These are phyloP conservation scores for Exophiala sp. DNA, from an alignment of 2,329 filamentous ascomycete genomes.

Conservation along the genomic window DNA sequence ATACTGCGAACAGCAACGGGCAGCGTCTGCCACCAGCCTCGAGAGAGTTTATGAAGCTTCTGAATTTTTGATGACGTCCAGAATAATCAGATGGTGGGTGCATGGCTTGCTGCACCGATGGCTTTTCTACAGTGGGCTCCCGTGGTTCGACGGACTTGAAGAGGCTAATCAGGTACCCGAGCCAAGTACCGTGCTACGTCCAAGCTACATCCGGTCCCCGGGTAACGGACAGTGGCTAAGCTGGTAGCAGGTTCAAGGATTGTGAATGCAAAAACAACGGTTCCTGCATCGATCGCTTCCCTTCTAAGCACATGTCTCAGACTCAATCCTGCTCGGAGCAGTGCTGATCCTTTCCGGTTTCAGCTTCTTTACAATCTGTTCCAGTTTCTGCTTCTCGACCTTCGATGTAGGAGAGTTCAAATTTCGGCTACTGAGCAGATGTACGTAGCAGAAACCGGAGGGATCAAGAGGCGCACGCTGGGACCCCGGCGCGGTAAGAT, in stretches of 20 bases:
- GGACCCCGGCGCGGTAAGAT: not conserved
- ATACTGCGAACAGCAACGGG: not conserved
- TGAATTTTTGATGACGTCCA: conserved; percentile 5
- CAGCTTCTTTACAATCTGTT: not conserved
- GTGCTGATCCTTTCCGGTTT: conserved; percentile 14
- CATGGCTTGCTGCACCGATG: not conserved
- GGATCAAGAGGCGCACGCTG: not conserved
- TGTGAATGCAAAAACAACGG: not conserved
- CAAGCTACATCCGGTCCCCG: conserved; percentile 9
- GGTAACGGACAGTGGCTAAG: conserved; percentile 2
- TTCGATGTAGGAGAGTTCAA: not conserved
- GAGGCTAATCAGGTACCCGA: conserved; percentile 13
- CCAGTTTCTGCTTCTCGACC: not conserved
- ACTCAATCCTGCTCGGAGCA: conserved; percentile 18
- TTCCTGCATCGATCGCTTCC: conserved; percentile 21
- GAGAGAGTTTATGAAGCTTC: not conserved
- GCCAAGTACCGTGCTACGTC: conserved; percentile 6
- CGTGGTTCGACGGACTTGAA: conserved; percentile 9
- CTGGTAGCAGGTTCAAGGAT: conserved; percentile 12
- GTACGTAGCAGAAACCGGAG: not conserved
- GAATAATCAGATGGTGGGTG: not conserved
- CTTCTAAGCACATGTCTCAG: conserved; percentile 21
- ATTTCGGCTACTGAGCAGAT: too few species aligned
- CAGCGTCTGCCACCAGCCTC: not conserved
- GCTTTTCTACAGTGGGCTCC: not conserved